Conservation (phyloP, 345 rosid genomes). For the Rhizophora mangle region DNA sequence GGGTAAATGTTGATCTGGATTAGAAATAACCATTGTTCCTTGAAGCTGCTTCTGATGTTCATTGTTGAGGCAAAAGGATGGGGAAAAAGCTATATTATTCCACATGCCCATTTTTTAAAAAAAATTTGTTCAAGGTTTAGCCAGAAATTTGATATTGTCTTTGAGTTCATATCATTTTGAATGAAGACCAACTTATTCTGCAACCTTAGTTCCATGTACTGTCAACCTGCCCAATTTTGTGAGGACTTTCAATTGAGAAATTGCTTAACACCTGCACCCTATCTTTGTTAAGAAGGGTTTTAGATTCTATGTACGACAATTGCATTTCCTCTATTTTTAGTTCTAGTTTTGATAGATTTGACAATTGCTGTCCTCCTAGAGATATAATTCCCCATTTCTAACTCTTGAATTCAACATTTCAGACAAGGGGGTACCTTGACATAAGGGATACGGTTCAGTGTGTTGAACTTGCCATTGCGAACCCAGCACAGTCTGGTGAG, state of each 20-base stretch:
- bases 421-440: constrained; percentile 99
- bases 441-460: constrained; percentile 96
- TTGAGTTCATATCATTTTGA: too few species aligned
- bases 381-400: background rate
- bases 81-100: background rate
- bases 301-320: background rate
- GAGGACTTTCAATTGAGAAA: background rate
- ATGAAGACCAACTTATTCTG: too few species aligned
- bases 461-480: constrained; percentile 87
- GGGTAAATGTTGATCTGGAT: too few species aligned
- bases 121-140: too few species aligned
- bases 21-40: too few species aligned
- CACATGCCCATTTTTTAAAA: background rate
- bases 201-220: too few species aligned
- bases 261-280: background rate
- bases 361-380: background rate
- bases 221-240: background rate
- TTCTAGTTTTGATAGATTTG: background rate
- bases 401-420: constrained; percentile 16
- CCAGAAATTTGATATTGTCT: too few species aligned
- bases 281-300: background rate
- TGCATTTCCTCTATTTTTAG: too few species aligned
- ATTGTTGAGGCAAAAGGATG: background rate
- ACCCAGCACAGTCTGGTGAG: constrained; percentile 83
- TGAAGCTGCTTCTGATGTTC: background rate